These are phyloP conservation scores for Populus hybrid DNA, from an alignment of 441 rosid species.

Conservation along the genomic window DNA sequence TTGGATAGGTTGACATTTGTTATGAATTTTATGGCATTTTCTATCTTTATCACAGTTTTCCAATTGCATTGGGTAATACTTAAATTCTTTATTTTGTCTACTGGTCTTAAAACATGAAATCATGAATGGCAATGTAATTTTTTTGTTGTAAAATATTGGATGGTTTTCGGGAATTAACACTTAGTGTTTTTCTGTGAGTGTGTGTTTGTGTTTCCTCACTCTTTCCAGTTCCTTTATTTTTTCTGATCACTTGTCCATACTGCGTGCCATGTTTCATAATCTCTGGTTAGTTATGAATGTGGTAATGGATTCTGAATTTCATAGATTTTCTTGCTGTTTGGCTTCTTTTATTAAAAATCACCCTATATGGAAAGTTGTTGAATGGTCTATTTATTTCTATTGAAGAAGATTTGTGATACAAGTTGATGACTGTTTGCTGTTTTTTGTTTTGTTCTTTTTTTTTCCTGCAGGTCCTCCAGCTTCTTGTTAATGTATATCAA, in stretches of 20 bases:
- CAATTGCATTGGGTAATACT: not conserved
- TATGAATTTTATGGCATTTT: not conserved
- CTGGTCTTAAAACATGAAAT: not conserved
- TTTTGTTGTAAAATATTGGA: not conserved
- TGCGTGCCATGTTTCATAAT: not conserved
- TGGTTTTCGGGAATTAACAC: not conserved
- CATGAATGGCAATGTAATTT: not conserved
- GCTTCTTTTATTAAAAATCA: not conserved
- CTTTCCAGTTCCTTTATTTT: not conserved
- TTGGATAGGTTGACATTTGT: no score
- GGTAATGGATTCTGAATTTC: not conserved
- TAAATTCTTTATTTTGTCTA: not conserved
- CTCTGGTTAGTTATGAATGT: not conserved
- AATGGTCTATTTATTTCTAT: not conserved
- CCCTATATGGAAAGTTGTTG: not conserved
- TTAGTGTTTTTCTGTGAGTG: not conserved
- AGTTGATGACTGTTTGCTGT: not conserved
- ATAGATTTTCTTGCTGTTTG: not conserved
- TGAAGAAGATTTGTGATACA: not conserved
- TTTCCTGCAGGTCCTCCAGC: conserved; percentile 73
- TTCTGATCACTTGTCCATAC: not conserved
- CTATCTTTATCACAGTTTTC: not conserved
- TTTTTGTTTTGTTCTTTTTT: not conserved
- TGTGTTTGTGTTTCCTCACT: not conserved
- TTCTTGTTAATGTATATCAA: conserved; percentile 85